Base-by-base conservation (phyloP, 108 stramenopile species). In the Cyclotella choctawhatcheeana region DNA sequence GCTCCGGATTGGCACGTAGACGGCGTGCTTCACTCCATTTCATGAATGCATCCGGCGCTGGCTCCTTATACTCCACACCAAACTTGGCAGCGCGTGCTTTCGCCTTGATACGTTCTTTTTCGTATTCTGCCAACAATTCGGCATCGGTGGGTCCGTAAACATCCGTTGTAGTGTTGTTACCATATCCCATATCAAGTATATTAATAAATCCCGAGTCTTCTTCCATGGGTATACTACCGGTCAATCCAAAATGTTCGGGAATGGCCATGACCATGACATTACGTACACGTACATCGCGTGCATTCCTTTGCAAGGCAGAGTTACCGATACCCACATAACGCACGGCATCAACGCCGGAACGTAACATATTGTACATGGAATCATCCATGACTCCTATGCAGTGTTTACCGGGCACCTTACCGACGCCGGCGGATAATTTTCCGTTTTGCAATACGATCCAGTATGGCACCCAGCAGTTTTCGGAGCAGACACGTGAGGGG, bases 31-130 rank as follows among this genome's bases (percentile, higher is more conserved):
- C 84, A 56, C 85, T 84, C 92, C 92, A 93, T 56, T 83, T 83
- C 30, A 90, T 62, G 56, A 89, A 89, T 24, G 88, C 85, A 58
- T 84, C 82, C 13, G 85, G 66, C 12, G 72, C 54, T 18, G 89
- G 89, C 34, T 84, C 79, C 58, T 88, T 83, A 76, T 91, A 93
- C 48, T 84, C 73, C 35, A 84, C 84, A 2, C 89, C 89, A 77
- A 89, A 93, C 62, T 93, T 93, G 20, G 75, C 74, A 25, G 93
- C 93, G 2, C 93, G 65, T 13, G 84, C 80, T n/a, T 76, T 70
- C 10, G 85, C 84, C 69, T 88, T 89, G 17, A 37, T 44, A 51
- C 92, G 86, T 69, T 93, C 89, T 58, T 83, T 75, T 53, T 88
- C 78, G 64, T 90, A 93, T 40, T 89, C 92, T 31, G 71, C 68